Percentiles rank a stretch among this genome's conserved stretches.
These are phyloP conservation scores for Oxyria digyna DNA, from an alignment of 148 eudicot species.

Conservation along the genomic window DNA sequence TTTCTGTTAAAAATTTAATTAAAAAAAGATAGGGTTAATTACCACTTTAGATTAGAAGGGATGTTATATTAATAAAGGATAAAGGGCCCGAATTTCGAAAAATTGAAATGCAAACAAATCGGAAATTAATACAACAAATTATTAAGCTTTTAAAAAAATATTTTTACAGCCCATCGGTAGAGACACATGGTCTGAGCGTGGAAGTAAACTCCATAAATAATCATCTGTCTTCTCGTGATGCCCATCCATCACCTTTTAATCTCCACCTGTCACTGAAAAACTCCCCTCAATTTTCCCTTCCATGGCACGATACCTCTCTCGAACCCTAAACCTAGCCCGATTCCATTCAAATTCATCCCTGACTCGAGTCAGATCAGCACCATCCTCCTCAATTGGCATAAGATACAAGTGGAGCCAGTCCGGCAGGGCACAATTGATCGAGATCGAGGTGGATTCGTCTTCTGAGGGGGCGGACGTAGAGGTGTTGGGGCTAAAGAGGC, in stretches of 20 bases:
- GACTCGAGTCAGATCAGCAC: not conserved
- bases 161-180: too few relatives aligned
- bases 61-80: too few relatives aligned
- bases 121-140: too few relatives aligned
- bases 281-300: not conserved
- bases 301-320: slow-evolving; percentile 40
- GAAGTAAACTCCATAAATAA: too few relatives aligned
- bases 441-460: slow-evolving; percentile 40
- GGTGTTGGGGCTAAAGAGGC: slow-evolving; percentile 18
- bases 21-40: too few relatives aligned
- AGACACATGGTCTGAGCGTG: too few relatives aligned
- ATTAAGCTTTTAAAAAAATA: too few relatives aligned
- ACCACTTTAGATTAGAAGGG: too few relatives aligned
- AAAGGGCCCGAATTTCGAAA: too few relatives aligned
- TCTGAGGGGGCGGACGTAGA: slow-evolving; percentile 15
- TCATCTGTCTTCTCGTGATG: not conserved
- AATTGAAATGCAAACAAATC: too few relatives aligned
- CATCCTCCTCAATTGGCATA: slow-evolving; percentile 10
- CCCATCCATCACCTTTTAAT: not conserved
- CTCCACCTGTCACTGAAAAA: not conserved
- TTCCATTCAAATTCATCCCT: slow-evolving; percentile 7
- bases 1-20: too few relatives aligned
- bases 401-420: slow-evolving; percentile 22
- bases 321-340: slow-evolving; percentile 31
- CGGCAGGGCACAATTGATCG: slow-evolving; percentile 34